Evolutionary conservation across 345 rosid species (phyloP), one percentile per base, ranked within the genome.

Genomic region (Microthlaspi erraticum): DNA sequence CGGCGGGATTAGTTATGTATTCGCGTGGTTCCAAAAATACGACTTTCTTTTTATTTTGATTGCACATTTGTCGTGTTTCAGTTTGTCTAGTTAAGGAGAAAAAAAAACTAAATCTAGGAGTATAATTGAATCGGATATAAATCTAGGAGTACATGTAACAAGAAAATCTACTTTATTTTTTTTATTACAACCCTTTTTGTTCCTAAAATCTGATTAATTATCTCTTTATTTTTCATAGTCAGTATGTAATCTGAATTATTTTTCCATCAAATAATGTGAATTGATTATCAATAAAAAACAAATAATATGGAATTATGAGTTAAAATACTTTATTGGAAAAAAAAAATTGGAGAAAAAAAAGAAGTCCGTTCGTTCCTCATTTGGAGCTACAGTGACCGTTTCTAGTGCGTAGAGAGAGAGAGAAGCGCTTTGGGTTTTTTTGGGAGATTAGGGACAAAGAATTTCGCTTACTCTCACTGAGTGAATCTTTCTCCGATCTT

Each of bases 311-410:
- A 41, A 34, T 63, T 12, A 45, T 10, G 14, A 44, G 4, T 62
- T 61, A 8, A 16, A 51, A 6, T 32, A 56, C 1, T 19, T 19
- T 0, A 45, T n/a, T 13, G 56, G 29, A 26, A 26, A 26, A 26
- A 26, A 2, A 45, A 44, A 70, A 70, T 38, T 8, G 39, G 29
- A 26, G 29, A 2, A 55, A 65, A 58, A 23, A 67, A 65, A 68
- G 44, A 50, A 68, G 64, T 2, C 73, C 59, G 70, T 75, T 75
- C 74, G 70, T 75, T 75, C 79, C 79, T 68, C 64, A 53, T 26
- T 75, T 68, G 70, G 59, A 75, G 79, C 79, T 75, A 68, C 64
- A 68, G 65, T 53, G 79, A 75, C 70, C 79, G 79, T 75, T 75
- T 68, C 75, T 53, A 61, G 45, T 53, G 74, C 58, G 29, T 1